Evolutionary conservation across 306 rosid genomes (phyloP).

Genomic region (Vigna nakashimae): DNA sequence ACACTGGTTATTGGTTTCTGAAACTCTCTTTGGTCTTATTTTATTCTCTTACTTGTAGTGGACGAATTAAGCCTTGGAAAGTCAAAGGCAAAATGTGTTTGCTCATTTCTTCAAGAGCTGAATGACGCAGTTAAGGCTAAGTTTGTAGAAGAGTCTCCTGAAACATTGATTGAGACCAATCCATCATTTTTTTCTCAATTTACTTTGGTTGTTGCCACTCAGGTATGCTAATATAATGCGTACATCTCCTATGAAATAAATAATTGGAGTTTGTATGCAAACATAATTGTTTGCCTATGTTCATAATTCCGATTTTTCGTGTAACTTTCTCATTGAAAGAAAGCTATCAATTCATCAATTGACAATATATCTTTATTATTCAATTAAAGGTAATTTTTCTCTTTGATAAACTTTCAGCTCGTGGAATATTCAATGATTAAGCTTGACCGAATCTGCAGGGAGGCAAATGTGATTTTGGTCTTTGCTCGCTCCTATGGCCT

Average conservation of each 20-base stretch:
- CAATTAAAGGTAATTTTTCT: not conserved
- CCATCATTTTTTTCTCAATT: constrained; percentile 94
- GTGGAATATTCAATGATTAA: constrained; percentile 85
- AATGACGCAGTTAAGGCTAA: constrained; percentile 97
- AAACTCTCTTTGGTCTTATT: constrained; percentile 32
- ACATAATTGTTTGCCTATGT: constrained; percentile 12
- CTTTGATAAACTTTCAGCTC: constrained; percentile 58
- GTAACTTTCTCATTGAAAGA: constrained; percentile 17
- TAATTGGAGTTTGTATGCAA: not conserved
- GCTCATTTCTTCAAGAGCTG: constrained; percentile 96
- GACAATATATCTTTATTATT: constrained; percentile 10
- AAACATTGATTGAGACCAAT: constrained; percentile 75
- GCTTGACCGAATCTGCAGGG: constrained; percentile 90
- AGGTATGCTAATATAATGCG: constrained; percentile 59
- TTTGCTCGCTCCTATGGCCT: constrained; percentile 98
- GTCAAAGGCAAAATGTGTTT: constrained; percentile 90
- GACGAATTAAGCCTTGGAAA: constrained; percentile 88
- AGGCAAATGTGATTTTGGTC: constrained; percentile 77
- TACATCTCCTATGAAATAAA: constrained; percentile 9
- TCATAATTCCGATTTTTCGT: constrained; percentile 4
- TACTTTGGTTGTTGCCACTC: constrained; percentile 91
- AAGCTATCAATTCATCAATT: constrained; percentile 19
- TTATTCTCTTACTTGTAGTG: constrained; percentile 51
- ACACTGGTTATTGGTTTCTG: not conserved
- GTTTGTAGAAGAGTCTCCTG: constrained; percentile 90